Evolutionary conservation across 345 rosid genomes (phyloP).

Genomic region (Ailanthus altissimus): DNA sequence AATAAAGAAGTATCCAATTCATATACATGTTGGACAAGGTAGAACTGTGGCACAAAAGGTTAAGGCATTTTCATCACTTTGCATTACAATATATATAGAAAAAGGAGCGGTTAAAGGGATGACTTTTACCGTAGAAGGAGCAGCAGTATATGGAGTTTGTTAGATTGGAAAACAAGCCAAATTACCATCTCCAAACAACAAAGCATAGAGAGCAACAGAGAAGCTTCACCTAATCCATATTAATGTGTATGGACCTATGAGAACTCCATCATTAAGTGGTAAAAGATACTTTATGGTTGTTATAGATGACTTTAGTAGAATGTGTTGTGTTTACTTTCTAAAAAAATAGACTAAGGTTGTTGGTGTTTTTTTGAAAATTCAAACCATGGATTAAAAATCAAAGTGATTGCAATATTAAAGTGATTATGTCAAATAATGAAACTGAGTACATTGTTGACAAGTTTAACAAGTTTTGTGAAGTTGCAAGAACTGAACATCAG

Average conservation of each 20-base stretch:
- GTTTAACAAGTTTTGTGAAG: not conserved
- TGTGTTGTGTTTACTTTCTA: conserved; percentile 11
- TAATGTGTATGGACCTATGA: conserved; percentile 4
- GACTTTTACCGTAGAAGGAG: too few species aligned
- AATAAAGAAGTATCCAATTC: too few species aligned
- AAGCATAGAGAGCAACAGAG: conserved; percentile 1
- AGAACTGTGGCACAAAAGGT: too few species aligned
- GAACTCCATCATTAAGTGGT: conserved; percentile 3
- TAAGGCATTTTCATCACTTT: not conserved
- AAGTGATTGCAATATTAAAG: not conserved
- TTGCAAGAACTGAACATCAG: not conserved
- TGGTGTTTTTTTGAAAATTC: not conserved
- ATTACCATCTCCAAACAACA: not conserved
- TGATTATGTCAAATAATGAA: not conserved
- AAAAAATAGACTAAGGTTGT: not conserved
- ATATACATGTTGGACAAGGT: too few species aligned
- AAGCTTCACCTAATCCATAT: conserved; percentile 15
- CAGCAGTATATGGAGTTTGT: not conserved
- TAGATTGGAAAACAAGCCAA: not conserved
- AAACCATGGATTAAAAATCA: not conserved
- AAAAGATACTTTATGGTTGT: conserved; percentile 3
- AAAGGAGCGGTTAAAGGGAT: too few species aligned
- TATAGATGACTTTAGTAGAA: conserved; percentile 13
- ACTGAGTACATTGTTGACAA: not conserved
- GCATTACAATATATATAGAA: not conserved